Conservation (phyloP, 257 asterid species). For the Salvia hispanica region DNA sequence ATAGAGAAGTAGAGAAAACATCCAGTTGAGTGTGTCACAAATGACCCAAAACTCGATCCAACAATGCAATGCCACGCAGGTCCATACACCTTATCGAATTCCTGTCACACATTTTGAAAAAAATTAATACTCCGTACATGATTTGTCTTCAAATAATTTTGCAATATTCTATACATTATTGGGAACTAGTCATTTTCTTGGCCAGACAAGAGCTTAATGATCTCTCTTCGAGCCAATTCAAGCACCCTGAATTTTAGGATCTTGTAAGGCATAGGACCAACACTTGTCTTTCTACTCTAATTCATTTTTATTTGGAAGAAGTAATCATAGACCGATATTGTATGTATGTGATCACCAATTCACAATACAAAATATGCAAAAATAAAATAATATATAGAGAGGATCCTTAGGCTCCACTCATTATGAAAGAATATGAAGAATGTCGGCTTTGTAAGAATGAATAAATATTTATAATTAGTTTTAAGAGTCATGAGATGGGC, state of each 20-base stretch:
- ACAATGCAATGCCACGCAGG: conserved; percentile 87
- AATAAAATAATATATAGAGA: too few relatives aligned
- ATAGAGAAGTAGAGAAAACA: conserved; percentile 68
- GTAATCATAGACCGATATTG: too few relatives aligned
- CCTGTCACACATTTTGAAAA: conserved; percentile 38
- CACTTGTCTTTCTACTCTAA: conserved; percentile 2
- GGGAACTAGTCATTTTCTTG: conserved; percentile 27
- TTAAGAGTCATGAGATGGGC: neutral
- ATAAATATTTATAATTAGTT: neutral
- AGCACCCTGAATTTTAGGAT: conserved; percentile 26
- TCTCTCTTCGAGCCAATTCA: neutral
- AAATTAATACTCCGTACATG: neutral
- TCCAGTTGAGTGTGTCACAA: conserved; percentile 72
- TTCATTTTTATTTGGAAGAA: neutral
- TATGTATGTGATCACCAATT: neutral
- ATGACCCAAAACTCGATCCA: conserved; percentile 80
- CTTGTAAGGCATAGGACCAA: conserved; percentile 4
- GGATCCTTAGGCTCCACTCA: neutral
- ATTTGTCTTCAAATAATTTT: conserved; percentile 20
- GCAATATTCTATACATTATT: neutral
- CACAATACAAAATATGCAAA: neutral
- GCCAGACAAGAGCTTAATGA: conserved; percentile 21
- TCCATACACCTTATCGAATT: conserved; percentile 73
- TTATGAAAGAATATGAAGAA: neutral
- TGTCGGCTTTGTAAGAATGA: too few relatives aligned